Conservation (phyloP, 1,284 basidiomycete genomes). For the Pseudozyma tsukubaensis region DNA sequence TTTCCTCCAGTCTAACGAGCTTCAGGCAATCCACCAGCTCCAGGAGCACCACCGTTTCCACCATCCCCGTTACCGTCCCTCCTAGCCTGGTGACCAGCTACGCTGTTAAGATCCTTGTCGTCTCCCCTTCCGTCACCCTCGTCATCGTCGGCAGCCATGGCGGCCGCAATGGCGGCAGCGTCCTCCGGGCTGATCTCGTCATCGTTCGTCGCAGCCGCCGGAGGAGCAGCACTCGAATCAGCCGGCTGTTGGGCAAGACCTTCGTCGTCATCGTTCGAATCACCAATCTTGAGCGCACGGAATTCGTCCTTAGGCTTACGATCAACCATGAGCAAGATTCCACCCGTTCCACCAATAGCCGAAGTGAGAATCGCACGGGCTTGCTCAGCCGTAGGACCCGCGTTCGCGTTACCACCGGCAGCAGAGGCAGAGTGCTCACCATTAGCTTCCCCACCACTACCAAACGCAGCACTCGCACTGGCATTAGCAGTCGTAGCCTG, state of each 20-base stretch:
- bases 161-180: slow-evolving; percentile 54
- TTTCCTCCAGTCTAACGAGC: slow-evolving; percentile 24
- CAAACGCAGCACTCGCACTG: not conserved
- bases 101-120: slow-evolving; percentile 47
- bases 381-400: slow-evolving; percentile 37
- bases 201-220: slow-evolving; percentile 12
- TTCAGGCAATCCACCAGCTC: slow-evolving; percentile 28
- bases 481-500: slow-evolving; percentile 39
- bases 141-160: slow-evolving; percentile 53
- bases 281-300: slow-evolving; percentile 46
- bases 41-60: slow-evolving; percentile 11
- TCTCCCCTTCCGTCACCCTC: slow-evolving; percentile 57
- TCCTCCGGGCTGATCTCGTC: slow-evolving; percentile 57
- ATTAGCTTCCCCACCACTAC: slow-evolving; percentile 11
- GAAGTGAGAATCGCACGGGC: slow-evolving; percentile 57
- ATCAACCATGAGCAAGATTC: slow-evolving; percentile 65
- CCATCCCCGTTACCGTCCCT: slow-evolving; percentile 16
- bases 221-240: not conserved
- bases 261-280: slow-evolving; percentile 25
- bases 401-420: not conserved
- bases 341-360: slow-evolving; percentile 60
- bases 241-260: not conserved
- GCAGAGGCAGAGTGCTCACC: slow-evolving; percentile 1
- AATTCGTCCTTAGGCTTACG: slow-evolving; percentile 56
- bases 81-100: slow-evolving; percentile 22